Evolutionary conservation across 805 yeast genomes (phyloP).

Genomic region (Saccharomycodes ludwigii): DNA sequence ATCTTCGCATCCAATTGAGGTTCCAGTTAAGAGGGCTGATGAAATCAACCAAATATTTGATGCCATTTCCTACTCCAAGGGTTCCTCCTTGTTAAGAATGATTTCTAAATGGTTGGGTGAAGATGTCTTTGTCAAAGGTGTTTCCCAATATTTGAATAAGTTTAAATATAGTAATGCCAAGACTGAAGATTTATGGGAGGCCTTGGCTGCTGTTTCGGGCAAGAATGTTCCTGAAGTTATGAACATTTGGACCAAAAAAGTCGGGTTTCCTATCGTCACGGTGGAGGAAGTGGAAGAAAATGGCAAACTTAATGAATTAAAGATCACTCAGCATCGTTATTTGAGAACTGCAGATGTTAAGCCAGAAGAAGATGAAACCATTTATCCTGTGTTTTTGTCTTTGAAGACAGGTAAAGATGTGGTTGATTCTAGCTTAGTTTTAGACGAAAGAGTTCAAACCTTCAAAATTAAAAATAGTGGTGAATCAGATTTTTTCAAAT

Average conservation of each 20-base stretch:
- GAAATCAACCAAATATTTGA: slow-evolving; percentile 79
- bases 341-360: slow-evolving; percentile 67
- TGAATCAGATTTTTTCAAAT: slow-evolving; percentile 39
- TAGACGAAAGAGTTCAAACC: slow-evolving; percentile 37
- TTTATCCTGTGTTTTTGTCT: slow-evolving; percentile 64
- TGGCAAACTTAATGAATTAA: slow-evolving; percentile 29
- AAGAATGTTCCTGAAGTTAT: slow-evolving; percentile 59
- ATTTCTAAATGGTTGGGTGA: slow-evolving; percentile 70
- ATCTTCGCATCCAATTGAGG: slow-evolving; percentile 78
- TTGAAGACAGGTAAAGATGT: slow-evolving; percentile 40
- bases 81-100: slow-evolving; percentile 71
- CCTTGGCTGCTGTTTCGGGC: slow-evolving; percentile 57
- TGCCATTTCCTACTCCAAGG: slow-evolving; percentile 73
- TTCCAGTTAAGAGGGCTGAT: slow-evolving; percentile 64
- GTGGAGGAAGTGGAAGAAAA: slow-evolving; percentile 60
- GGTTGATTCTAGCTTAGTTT: slow-evolving; percentile 44
- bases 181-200: slow-evolving; percentile 68
- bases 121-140: slow-evolving; percentile 67
- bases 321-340: slow-evolving; percentile 60
- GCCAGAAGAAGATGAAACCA: slow-evolving; percentile 56
- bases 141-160: slow-evolving; percentile 60
- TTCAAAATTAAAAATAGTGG: slow-evolving; percentile 31
- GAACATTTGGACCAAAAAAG: slow-evolving; percentile 71
- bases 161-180: slow-evolving; percentile 70
- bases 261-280: slow-evolving; percentile 64